Evolutionary conservation across 2,329 filamentous ascomycete genomes (phyloP).

Genomic region (Ciborinia camelliae): DNA sequence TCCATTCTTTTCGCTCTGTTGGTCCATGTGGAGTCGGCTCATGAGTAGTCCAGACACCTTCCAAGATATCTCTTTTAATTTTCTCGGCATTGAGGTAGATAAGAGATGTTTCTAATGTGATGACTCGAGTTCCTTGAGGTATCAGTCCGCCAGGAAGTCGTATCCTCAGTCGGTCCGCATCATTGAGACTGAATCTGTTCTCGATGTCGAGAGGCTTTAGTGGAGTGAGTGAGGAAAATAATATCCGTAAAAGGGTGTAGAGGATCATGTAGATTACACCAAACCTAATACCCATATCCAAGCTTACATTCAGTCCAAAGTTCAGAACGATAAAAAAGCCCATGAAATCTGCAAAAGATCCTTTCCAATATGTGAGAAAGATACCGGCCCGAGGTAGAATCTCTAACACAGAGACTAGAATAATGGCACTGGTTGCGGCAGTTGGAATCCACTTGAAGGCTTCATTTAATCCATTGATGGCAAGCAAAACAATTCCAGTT

Average conservation of each 20-base stretch:
- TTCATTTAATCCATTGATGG: constrained; percentile 58
- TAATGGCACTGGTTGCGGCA: constrained; percentile 61
- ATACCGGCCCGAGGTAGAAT: not conserved
- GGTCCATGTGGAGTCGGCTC: not conserved
- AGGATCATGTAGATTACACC: not conserved
- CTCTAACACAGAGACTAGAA: constrained; percentile 35
- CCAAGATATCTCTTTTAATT: constrained; percentile 9
- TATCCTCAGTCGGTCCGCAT: not conserved
- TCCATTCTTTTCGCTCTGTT: not conserved
- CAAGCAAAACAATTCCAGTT: constrained; percentile 57
- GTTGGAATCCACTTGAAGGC: constrained; percentile 67
- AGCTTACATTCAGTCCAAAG: not conserved
- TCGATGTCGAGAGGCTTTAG: not conserved
- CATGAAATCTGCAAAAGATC: constrained; percentile 62
- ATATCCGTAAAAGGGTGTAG: constrained; percentile 5
- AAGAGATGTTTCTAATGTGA: constrained; percentile 4
- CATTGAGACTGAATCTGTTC: not conserved
- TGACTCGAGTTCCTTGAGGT: constrained; percentile 2
- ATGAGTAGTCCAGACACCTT: not conserved
- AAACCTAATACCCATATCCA: not conserved
- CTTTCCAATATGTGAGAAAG: constrained; percentile 36
- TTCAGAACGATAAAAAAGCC: constrained; percentile 37
- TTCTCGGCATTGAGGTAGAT: constrained; percentile 7
- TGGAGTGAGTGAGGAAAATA: not conserved
- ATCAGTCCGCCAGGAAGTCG: not conserved